Evolutionary conservation across 768 basidiomycete species (phyloP), one percentile per base, ranked within the genome.

Genomic region (Pulveroboletus frians): DNA sequence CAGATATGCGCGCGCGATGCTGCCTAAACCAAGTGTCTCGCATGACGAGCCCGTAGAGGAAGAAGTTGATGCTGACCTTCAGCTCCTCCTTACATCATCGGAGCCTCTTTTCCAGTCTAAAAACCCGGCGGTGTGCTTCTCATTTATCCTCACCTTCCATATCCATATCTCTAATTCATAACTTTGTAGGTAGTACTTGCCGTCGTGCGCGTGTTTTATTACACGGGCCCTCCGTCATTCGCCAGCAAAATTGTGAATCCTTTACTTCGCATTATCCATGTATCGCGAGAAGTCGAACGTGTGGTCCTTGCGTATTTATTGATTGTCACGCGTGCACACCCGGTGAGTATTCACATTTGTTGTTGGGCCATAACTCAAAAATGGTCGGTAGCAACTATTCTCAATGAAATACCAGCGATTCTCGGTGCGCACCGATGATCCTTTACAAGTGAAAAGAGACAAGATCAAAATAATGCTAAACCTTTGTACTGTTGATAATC

Each of bases 1-100:
- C 47, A 74, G 88, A 50, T 99, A 99, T 63, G 88, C 81, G 3
- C 73, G 94, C 43, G 79, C 77, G 0, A 94, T 95, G 91, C 74
- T 96, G 29, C 77, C 80, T 2, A 73, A 83, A 53, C 85, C 90
- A 9, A 67, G 65, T 1, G 56, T 68, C 17, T 63, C 67, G 9
- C 64, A 60, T 8, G 59, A 44, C 10, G 66, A 60, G 29, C 60
- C 62, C 9, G 47, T 56, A n/a, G 66, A 68, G n/a, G 79, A 81
- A 50, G 84, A 91, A 38, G 61, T 88, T 11, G 95, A 97, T 63
- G 64, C 71, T 32, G 95, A 97, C 64, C 67, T 94, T 31, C 76
- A 83, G 50, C 71, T 97, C 39, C 74, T 95, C 9, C 66, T 96
- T 20, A 73, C 75, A 9, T 84, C 79, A 26, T 73, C 82, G 0